Percentiles rank a stretch among this genome's conserved stretches.
These are phyloP conservation scores for Thuidium tamariscinum DNA, from an alignment of 225 moss, liverwort and hornwort genomes.

Conservation along the genomic window DNA sequence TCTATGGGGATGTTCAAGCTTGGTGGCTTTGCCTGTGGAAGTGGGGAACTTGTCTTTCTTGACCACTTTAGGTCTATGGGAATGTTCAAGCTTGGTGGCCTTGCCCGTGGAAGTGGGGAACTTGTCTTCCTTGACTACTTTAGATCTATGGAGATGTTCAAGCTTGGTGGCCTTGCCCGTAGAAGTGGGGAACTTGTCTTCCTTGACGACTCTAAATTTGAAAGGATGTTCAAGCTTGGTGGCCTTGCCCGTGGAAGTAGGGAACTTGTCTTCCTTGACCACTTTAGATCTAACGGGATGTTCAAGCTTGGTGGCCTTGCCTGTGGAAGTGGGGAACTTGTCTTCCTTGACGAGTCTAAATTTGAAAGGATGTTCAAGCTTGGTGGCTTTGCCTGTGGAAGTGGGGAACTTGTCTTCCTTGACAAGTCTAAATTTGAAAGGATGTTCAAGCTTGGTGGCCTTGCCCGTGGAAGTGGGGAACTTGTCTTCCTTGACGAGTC, in stretches of 20 bases:
- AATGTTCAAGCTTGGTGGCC: too few relatives aligned
- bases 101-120: neutral
- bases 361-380: too few relatives aligned
- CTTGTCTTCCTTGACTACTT: neutral
- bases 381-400: too few relatives aligned
- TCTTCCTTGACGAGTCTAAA: neutral
- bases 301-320: neutral
- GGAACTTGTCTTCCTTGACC: neutral
- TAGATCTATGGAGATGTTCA: too few relatives aligned
- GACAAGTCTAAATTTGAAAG: accelerated
- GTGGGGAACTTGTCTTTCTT: too few relatives aligned
- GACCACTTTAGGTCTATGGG: accelerated
- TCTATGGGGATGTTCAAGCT: neutral
- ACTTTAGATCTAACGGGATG: accelerated
- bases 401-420: too few relatives aligned
- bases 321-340: neutral
- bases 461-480: neutral
- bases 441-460: neutral
- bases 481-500: neutral
- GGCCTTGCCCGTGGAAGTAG: neutral
- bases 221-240: too few relatives aligned
- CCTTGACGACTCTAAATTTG: accelerated
- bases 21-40: accelerated
- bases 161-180: accelerated
- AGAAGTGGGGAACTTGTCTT: too few relatives aligned